Base-by-base conservation (phyloP, 371 early-diverging fungal genomes). In the Haplosporangium sp. region DNA sequence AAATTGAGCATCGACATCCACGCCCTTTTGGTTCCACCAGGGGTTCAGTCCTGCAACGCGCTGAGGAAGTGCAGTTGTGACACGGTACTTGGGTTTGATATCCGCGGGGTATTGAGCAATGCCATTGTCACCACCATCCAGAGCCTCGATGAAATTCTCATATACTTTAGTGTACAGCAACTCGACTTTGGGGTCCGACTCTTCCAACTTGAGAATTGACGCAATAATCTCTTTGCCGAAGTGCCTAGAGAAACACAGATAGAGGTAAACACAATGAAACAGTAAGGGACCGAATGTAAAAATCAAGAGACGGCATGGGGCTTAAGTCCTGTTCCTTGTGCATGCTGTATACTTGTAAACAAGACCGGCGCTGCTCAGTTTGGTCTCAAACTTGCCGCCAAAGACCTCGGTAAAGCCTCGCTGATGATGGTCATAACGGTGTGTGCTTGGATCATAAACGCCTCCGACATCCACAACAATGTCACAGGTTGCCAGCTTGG, bases 381-480 rank as follows among this genome's bases (percentile, higher is more conserved):
- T 96, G 73, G 95, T 95, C 46, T 80, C 82, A 76, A 94, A 93
- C 59, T 89, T 83, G 29, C 81, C 84, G 54, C 90, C 90, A 82
- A 96, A 98, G 50, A 95, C 95, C 70, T 98, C 97, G 43, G 77
- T 82, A 79, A 99, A 99, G 21, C 93, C 95, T 65, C 97, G 92
- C 88, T 99, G 99, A 80, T 99, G 99, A 76, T 99, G 99, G 79
- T 99, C 99, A 81, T 91, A 99, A 53, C 95, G 87, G 60, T 89
- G 83, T 37, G 77, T 83, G 40, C 81, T 83, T 51, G 93, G 95
- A 83, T 95, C 94, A 83, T 97, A 99, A 21, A 92, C 94, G 54
- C 95, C 96, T 51, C 99, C 99, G 6, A 99, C 99, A 81, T 99
- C 99, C 14, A 98, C 97, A 21, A 99, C 95, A 63, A 97, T 89